These are phyloP conservation scores for Carex arenaria DNA, from an alignment of 202 grass and related monocot genomes.

Conservation along the genomic window DNA sequence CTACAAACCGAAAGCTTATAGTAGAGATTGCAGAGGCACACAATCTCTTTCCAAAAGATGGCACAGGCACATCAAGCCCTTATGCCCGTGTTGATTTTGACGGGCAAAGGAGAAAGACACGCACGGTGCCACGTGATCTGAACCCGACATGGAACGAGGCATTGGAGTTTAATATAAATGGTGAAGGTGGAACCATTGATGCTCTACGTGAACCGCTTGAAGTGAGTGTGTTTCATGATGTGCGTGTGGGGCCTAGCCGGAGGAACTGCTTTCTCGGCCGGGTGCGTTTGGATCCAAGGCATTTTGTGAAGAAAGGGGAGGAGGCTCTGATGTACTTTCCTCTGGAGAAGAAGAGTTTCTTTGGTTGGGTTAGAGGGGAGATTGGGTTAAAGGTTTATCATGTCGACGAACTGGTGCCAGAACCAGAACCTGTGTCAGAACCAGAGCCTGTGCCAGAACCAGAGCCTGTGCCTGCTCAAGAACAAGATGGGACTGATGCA, in stretches of 20 bases:
- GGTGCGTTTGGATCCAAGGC: slow-evolving; percentile 63
- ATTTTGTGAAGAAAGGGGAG: slow-evolving; percentile 79
- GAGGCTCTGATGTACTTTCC: slow-evolving; percentile 84
- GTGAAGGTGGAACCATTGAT: background rate
- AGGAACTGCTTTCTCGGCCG: slow-evolving; percentile 77
- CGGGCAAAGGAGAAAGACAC: slow-evolving; percentile 78
- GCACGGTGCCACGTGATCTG: slow-evolving; percentile 48
- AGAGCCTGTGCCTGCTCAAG: background rate
- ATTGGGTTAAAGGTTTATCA: slow-evolving; percentile 75
- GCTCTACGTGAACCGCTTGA: slow-evolving; percentile 53
- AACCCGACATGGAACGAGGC: slow-evolving; percentile 81
- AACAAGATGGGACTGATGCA: background rate
- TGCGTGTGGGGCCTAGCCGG: slow-evolving; percentile 50
- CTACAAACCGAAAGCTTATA: slow-evolving; percentile 62
- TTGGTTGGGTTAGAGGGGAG: slow-evolving; percentile 77
- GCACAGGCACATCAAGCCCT: slow-evolving; percentile 79
- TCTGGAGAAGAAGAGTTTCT: slow-evolving; percentile 75
- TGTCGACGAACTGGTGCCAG: slow-evolving; percentile 44
- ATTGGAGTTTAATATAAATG: slow-evolving; percentile 56
- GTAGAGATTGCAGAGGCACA: slow-evolving; percentile 93
- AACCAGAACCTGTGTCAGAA: slow-evolving; percentile 8
- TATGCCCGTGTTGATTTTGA: slow-evolving; percentile 87
- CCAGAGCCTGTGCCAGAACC: slow-evolving; percentile 6
- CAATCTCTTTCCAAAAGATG: slow-evolving; percentile 79
- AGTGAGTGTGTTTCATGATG: slow-evolving; percentile 60